Conservation (phyloP, 805 yeast genomes). For the Candida pini region DNA sequence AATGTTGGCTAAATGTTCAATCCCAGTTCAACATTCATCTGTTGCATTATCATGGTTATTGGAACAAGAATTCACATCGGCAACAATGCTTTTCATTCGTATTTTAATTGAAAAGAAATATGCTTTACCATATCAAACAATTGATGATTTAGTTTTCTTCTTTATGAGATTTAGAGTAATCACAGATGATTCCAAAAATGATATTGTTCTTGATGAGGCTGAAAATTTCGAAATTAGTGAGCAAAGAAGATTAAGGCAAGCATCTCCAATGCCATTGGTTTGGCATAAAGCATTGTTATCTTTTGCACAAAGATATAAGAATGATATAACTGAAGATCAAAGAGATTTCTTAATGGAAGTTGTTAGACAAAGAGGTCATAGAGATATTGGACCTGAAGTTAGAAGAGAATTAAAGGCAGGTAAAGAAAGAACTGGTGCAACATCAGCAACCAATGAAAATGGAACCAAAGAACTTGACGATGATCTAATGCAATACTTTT, state of each 20-base stretch:
- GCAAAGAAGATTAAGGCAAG: slow-evolving; percentile 25
- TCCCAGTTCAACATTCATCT: slow-evolving; percentile 93
- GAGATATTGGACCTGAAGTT: slow-evolving; percentile 86
- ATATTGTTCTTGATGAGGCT: slow-evolving; percentile 18
- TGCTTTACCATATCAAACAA: slow-evolving; percentile 93
- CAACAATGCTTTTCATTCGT: slow-evolving; percentile 85
- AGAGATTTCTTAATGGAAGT: slow-evolving; percentile 91
- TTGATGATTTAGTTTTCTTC: slow-evolving; percentile 90
- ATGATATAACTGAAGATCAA: slow-evolving; percentile 98
- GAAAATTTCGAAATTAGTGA: slow-evolving; percentile 25
- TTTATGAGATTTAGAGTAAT: slow-evolving; percentile 84
- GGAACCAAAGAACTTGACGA: slow-evolving; percentile 19
- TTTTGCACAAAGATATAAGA: slow-evolving; percentile 93
- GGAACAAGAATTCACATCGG: slow-evolving; percentile 79
- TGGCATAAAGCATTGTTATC: slow-evolving; percentile 97
- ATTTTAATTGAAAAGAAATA: slow-evolving; percentile 89
- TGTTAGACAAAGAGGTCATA: slow-evolving; percentile 83
- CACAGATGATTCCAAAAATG: slow-evolving; percentile 30
- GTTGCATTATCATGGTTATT: slow-evolving; percentile 86
- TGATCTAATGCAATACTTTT: slow-evolving; percentile 29
- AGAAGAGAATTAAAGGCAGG: slow-evolving; percentile 92
- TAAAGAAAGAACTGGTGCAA: slow-evolving; percentile 57
- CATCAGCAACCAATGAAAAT: slow-evolving; percentile 5
- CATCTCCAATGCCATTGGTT: slow-evolving; percentile 79
- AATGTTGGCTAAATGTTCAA: slow-evolving; percentile 79